Conservation (phyloP, 2,329 filamentous ascomycete genomes). For the Penicillium psychrosexuale region DNA sequence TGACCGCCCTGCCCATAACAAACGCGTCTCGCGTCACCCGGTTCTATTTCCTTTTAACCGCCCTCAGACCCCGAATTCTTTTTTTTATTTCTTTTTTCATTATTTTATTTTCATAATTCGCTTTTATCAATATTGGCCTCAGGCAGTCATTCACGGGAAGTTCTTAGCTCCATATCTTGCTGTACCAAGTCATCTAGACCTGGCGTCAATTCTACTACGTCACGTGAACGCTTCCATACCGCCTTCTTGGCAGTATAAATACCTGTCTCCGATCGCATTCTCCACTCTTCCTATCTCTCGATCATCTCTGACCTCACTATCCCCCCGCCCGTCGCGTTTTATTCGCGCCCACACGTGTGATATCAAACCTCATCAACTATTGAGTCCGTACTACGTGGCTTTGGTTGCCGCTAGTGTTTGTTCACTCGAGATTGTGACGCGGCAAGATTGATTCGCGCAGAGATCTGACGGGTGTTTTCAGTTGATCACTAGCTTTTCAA, state of each 20-base stretch:
- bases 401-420: constrained; percentile 9
- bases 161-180: constrained; percentile 2
- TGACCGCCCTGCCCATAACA: constrained; percentile 17
- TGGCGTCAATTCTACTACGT: constrained; percentile 11
- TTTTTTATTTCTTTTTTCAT: constrained; percentile 14
- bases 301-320: constrained; percentile 18
- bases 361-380: constrained; percentile 19
- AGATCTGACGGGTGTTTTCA: constrained; percentile 28
- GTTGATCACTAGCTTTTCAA: constrained; percentile 21
- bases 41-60: constrained; percentile 6
- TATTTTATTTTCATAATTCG: constrained; percentile 10
- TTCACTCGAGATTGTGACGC: constrained; percentile 23
- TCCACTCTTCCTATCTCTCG: constrained; percentile 33
- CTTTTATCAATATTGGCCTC: constrained; percentile 7
- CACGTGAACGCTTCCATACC: constrained; percentile 37
- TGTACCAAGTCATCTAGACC: constrained; percentile 5
- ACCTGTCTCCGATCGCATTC: constrained; percentile 38
- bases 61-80: constrained; percentile 10
- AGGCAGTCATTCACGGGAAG: constrained; percentile 4
- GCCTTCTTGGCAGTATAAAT: constrained; percentile 47
- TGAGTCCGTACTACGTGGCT: background rate
- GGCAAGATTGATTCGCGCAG: constrained; percentile 17
- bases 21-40: constrained; percentile 18
- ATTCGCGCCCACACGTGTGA: constrained; percentile 18
- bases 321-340: constrained; percentile 12